These are phyloP conservation scores for Omphalotus guepiniiformis DNA, from an alignment of 768 basidiomycete species.

Conservation along the genomic window DNA sequence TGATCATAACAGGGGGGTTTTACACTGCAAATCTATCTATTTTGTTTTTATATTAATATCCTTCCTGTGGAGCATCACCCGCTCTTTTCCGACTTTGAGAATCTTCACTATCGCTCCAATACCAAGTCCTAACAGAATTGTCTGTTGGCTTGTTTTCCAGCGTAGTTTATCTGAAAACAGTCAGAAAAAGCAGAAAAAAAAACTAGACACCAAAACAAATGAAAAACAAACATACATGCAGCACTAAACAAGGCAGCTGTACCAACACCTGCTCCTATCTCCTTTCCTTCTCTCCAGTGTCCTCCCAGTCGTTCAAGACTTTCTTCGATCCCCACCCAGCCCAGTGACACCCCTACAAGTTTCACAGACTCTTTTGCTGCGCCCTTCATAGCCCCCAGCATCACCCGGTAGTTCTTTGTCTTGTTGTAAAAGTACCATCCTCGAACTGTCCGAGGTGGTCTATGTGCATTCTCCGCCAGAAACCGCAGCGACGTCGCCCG, in stretches of 20 bases:
- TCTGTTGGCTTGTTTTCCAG: conserved; percentile 5
- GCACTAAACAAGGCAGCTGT: conserved; percentile 5
- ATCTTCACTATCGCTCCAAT: conserved; percentile 5
- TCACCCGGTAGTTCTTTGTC: conserved; percentile 88
- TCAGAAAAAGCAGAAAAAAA: no score
- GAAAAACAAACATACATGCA: not conserved
- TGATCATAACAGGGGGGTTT: not conserved
- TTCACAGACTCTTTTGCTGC: conserved; percentile 54
- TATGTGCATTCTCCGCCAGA: conserved; percentile 90
- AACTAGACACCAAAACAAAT: no score
- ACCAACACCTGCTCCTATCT: conserved; percentile 8
- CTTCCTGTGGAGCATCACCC: not conserved
- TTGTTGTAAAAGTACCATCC: conserved; percentile 98
- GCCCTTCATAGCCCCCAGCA: conserved; percentile 66
- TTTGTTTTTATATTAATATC: conserved; percentile 1
- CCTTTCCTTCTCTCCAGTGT: not conserved
- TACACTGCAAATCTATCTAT: not conserved
- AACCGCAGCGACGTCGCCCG: conserved; percentile 71
- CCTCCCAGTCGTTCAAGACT: not conserved
- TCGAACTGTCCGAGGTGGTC: conserved; percentile 76
- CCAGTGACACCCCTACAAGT: conserved; percentile 24
- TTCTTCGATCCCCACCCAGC: conserved; percentile 8
- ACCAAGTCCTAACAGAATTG: conserved; percentile 4
- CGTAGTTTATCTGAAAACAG: conserved; percentile 8
- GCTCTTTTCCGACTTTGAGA: conserved; percentile 3